Evolutionary conservation across 1,284 basidiomycete species (phyloP).

Genomic region (Xerocomus minutiporus): DNA sequence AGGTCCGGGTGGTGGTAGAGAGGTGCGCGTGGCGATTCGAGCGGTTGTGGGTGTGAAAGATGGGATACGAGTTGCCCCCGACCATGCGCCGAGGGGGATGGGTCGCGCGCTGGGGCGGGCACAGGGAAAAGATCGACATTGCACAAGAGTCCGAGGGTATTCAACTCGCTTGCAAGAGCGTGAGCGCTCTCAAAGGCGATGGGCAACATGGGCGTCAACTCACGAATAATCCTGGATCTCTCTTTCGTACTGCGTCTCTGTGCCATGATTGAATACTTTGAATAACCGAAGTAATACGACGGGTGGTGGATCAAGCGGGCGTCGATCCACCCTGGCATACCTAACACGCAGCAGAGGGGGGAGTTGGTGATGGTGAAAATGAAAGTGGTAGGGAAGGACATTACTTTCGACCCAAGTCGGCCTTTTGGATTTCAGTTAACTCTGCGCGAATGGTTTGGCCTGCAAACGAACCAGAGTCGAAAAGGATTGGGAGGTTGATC

Average conservation of each 20-base stretch:
- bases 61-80: constrained; percentile 8
- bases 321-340: constrained; percentile 56
- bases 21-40: constrained; percentile 13
- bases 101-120: constrained; percentile 23
- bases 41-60: constrained; percentile 4
- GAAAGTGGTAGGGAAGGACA: constrained; percentile 6
- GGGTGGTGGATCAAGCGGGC: constrained; percentile 62
- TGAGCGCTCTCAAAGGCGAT: constrained; percentile 3
- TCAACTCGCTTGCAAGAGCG: constrained; percentile 36
- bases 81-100: constrained; percentile 1
- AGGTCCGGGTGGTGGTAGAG: constrained; percentile 16
- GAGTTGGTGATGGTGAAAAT: background rate
- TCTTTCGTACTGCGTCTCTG: constrained; percentile 37
- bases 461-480: constrained; percentile 54
- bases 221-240: constrained; percentile 47
- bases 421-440: constrained; percentile 59
- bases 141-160: constrained; percentile 54
- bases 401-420: constrained; percentile 62
- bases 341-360: constrained; percentile 27
- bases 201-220: constrained; percentile 14
- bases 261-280: constrained; percentile 40
- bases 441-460: constrained; percentile 56
- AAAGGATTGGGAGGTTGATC: constrained; percentile 47
- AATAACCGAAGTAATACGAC: constrained; percentile 53
- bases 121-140: constrained; percentile 62